These are phyloP conservation scores for Rosa multiflora DNA, from an alignment of 306 rosid genomes.

Conservation along the genomic window DNA sequence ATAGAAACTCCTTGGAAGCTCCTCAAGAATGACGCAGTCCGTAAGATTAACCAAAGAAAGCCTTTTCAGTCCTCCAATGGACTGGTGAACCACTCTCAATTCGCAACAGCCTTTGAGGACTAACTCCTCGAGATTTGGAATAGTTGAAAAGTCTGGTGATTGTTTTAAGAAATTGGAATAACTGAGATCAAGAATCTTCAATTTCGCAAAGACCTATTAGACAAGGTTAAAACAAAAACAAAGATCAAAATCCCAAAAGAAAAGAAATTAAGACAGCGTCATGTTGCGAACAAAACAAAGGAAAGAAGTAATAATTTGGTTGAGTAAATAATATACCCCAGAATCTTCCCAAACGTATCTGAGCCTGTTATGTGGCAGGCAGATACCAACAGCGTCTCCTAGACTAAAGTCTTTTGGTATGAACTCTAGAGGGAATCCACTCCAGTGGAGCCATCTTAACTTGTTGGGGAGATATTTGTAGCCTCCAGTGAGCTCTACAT, in stretches of 20 bases:
- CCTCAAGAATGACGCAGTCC: no score
- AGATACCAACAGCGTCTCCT: no score
- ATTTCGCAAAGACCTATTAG: neutral
- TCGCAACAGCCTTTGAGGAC: no score
- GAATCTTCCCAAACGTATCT: neutral
- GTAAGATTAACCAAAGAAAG: no score
- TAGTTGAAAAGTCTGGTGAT: constrained; percentile 39
- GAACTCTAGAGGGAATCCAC: no score
- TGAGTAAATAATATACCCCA: neutral
- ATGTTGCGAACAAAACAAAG: neutral
- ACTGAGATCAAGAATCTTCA: constrained; percentile 39
- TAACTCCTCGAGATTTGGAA: constrained; percentile 36
- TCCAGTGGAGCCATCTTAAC: no score
- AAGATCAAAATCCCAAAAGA: neutral
- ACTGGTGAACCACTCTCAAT: no score
- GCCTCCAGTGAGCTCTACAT: neutral
- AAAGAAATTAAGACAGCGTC: neutral
- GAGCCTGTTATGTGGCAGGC: neutral
- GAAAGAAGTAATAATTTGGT: neutral
- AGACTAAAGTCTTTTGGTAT: no score
- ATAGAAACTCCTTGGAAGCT: no score
- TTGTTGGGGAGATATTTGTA: no score
- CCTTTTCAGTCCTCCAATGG: no score
- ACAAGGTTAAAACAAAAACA: neutral
- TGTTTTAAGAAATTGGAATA: constrained; percentile 11